phyloP scores from a whole-genome alignment of 805 yeast species.

The Yarrowia sp. region DNA sequence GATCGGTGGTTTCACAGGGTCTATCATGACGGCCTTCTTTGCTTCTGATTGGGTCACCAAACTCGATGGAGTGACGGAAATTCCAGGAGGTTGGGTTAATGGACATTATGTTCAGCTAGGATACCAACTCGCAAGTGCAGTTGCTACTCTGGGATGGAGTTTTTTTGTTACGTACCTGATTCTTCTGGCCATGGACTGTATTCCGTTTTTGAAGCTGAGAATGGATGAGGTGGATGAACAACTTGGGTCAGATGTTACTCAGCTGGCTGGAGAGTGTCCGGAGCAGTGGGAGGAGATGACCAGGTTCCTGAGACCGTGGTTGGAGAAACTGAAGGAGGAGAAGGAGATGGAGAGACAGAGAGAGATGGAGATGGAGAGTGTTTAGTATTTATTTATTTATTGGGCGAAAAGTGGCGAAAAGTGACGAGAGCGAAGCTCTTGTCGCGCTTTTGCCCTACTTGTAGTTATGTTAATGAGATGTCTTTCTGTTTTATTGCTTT shows the following conservation, averaged over 20 bases:
- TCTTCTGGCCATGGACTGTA: conserved; percentile 65
- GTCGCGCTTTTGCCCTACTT: too few species aligned
- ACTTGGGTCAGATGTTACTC: conserved; percentile 82
- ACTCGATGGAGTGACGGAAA: conserved; percentile 62
- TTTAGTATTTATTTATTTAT: neutral
- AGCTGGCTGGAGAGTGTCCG: conserved; percentile 84
- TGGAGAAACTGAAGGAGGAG: neutral
- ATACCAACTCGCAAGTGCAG: conserved; percentile 83
- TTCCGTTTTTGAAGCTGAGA: conserved; percentile 82
- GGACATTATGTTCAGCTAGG: conserved; percentile 87
- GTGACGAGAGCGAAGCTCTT: too few species aligned
- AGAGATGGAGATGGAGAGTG: neutral
- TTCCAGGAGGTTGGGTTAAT: conserved; percentile 90
- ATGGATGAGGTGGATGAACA: conserved; percentile 87
- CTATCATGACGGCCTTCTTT: conserved; percentile 81
- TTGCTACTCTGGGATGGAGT: conserved; percentile 77
- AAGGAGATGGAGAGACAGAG: neutral
- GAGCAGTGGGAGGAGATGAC: conserved; percentile 30
- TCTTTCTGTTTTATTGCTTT: too few species aligned
- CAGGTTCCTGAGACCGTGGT: neutral
- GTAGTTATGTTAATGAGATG: too few species aligned
- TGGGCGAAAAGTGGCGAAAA: neutral
- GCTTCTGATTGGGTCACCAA: conserved; percentile 72
- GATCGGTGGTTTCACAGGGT: conserved; percentile 86
- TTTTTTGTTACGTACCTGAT: conserved; percentile 71